A percentile compares a stretch with the other conserved stretches of the same genome.
phyloP scores from a whole-genome alignment of 2,329 filamentous ascomycete species.

The Orbilia brochopaga region DNA sequence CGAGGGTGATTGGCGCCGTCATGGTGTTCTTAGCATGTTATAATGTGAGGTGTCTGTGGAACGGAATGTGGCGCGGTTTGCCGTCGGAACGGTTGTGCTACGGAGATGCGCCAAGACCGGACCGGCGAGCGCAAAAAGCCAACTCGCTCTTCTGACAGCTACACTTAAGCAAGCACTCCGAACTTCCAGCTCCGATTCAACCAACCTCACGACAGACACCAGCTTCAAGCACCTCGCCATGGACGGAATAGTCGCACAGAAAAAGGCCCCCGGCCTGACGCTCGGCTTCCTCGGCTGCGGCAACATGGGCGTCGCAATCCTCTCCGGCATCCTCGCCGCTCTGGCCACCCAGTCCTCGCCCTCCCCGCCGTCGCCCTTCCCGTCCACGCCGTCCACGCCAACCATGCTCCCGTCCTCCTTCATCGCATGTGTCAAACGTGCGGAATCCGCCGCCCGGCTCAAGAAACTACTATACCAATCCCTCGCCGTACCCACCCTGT shows the following conservation, averaged over 20 bases:
- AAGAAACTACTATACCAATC: constrained; percentile 70
- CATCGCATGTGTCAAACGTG: constrained; percentile 77
- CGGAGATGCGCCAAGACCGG: constrained; percentile 5
- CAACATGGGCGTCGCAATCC: constrained; percentile 83
- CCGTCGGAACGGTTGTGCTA: background rate
- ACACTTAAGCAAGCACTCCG: background rate
- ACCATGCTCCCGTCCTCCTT: constrained; percentile 72
- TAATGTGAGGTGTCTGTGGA: constrained; percentile 16
- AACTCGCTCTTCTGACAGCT: background rate
- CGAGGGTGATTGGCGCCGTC: constrained; percentile 74
- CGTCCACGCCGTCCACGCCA: constrained; percentile 58
- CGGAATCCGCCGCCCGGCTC: constrained; percentile 73
- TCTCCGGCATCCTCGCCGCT: constrained; percentile 77
- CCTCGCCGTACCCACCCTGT: constrained; percentile 55
- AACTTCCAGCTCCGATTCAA: background rate
- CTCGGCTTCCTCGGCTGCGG: constrained; percentile 83
- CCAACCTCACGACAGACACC: background rate
- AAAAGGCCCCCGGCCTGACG: constrained; percentile 62
- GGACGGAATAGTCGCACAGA: constrained; percentile 22
- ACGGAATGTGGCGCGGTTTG: constrained; percentile 4
- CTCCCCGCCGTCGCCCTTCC: constrained; percentile 57
- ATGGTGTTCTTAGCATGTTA: constrained; percentile 1
- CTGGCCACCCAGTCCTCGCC: constrained; percentile 58
- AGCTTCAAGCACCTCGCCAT: constrained; percentile 3
- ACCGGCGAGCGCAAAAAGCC: constrained; percentile 8